Evolutionary conservation across 257 asterid genomes (phyloP).

Genomic region (Nicotiana tomentosiformis): DNA sequence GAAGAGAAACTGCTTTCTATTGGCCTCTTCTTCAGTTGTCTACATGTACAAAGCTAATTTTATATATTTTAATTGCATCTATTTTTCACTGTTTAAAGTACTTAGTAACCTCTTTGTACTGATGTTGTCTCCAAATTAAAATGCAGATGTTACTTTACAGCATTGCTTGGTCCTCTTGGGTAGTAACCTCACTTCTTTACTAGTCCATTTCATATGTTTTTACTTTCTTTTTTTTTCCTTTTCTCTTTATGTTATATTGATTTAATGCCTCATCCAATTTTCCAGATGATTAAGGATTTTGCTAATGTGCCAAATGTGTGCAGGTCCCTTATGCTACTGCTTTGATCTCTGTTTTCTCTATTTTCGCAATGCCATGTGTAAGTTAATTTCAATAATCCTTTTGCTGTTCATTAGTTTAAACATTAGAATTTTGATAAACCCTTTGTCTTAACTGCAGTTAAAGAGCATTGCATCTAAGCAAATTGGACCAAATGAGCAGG

Average conservation of each 20-base stretch:
- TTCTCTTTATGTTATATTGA: neutral
- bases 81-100: neutral
- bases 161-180: slow-evolving; percentile 95
- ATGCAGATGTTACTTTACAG: slow-evolving; percentile 79
- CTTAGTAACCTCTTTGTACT: neutral
- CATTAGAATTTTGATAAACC: neutral
- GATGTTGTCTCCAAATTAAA: slow-evolving; percentile 3
- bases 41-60: slow-evolving; percentile 37
- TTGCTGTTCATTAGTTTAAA: neutral
- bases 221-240: neutral
- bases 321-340: slow-evolving; percentile 92
- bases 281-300: neutral
- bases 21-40: slow-evolving; percentile 62
- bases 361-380: slow-evolving; percentile 80
- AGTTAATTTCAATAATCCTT: slow-evolving; percentile 14
- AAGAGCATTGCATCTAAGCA: slow-evolving; percentile 90
- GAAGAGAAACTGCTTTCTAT: slow-evolving; percentile 74
- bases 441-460: slow-evolving; percentile 37
- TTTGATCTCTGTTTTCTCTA: slow-evolving; percentile 38
- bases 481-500: slow-evolving; percentile 85
- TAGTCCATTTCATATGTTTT: neutral
- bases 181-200: slow-evolving; percentile 14
- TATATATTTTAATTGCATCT: neutral
- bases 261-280: neutral
- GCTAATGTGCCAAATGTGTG: neutral